These are phyloP conservation scores for Volvariella surrecta DNA, from an alignment of 1,284 basidiomycete genomes.

Conservation along the genomic window DNA sequence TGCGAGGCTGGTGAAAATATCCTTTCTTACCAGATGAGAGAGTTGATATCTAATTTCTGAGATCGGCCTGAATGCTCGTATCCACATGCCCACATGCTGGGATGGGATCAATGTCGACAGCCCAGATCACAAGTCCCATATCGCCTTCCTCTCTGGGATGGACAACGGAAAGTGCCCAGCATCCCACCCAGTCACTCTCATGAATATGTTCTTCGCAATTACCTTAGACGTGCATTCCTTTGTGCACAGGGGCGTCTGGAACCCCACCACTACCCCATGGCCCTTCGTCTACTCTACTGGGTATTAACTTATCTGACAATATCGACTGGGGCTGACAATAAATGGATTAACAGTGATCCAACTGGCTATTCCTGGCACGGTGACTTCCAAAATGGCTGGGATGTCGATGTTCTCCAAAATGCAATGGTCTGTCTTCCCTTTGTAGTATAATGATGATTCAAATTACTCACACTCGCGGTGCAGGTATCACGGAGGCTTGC, in stretches of 20 bases:
- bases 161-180: slow-evolving; percentile 39
- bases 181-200: slow-evolving; percentile 33
- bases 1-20: slow-evolving; percentile 23
- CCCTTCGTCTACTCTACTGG: slow-evolving; percentile 36
- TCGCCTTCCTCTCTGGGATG: slow-evolving; percentile 31
- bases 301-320: slow-evolving; percentile 14
- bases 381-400: slow-evolving; percentile 40
- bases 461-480: slow-evolving; percentile 23
- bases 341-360: slow-evolving; percentile 22
- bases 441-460: too few relatives aligned
- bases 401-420: slow-evolving; percentile 29
- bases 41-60: not conserved
- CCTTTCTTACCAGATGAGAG: not conserved
- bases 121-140: slow-evolving; percentile 30
- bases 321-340: not conserved
- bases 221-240: slow-evolving; percentile 32
- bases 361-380: slow-evolving; percentile 42
- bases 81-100: slow-evolving; percentile 45
- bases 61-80: slow-evolving; percentile 25
- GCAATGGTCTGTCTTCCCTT: slow-evolving; percentile 14
- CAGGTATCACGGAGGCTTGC: slow-evolving; percentile 35
- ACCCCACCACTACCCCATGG: slow-evolving; percentile 24
- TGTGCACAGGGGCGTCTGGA: slow-evolving; percentile 26
- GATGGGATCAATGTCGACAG: slow-evolving; percentile 37
- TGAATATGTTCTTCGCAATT: slow-evolving; percentile 41